Percentiles rank a stretch among this genome's conserved stretches.
phyloP scores from a whole-genome alignment of 2,329 filamentous ascomycete species.

The Piedraia hortae region DNA sequence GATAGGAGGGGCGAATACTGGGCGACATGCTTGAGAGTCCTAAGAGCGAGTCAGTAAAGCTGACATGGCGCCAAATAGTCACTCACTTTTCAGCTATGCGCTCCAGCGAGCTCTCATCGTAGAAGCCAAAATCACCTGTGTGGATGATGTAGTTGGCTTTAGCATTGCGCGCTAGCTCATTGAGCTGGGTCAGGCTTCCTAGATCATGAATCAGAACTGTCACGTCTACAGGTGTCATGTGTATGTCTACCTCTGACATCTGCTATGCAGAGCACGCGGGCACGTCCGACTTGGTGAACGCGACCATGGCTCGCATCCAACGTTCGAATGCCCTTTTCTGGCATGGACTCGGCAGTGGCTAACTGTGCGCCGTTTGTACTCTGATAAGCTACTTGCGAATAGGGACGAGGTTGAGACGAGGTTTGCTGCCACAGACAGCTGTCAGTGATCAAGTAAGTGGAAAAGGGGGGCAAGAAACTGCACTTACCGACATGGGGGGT shows the following conservation, averaged over 20 bases:
- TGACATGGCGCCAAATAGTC: neutral
- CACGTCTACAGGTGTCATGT: conserved; percentile 1
- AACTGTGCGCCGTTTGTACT: conserved; percentile 19
- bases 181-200: conserved; percentile 90
- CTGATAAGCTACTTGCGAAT: conserved; percentile 19
- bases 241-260: conserved; percentile 21
- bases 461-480: too few relatives aligned
- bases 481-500: too few relatives aligned
- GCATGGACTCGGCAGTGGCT: conserved; percentile 12
- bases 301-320: conserved; percentile 26
- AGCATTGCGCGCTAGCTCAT: conserved; percentile 83
- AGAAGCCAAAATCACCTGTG: conserved; percentile 96
- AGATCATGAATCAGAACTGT: conserved; percentile 4
- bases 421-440: conserved; percentile 19
- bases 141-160: conserved; percentile 95
- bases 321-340: conserved; percentile 16
- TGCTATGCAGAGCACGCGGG: conserved; percentile 23
- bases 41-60: conserved; percentile 12
- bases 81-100: conserved; percentile 92
- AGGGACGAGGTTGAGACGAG: conserved; percentile 23
- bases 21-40: conserved; percentile 90
- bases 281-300: conserved; percentile 22
- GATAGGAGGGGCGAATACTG: conserved; percentile 90
- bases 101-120: conserved; percentile 84
- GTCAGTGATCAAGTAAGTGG: too few relatives aligned